Conservation (phyloP, 1,284 basidiomycete genomes). For the Leccinum glutinopallens region DNA sequence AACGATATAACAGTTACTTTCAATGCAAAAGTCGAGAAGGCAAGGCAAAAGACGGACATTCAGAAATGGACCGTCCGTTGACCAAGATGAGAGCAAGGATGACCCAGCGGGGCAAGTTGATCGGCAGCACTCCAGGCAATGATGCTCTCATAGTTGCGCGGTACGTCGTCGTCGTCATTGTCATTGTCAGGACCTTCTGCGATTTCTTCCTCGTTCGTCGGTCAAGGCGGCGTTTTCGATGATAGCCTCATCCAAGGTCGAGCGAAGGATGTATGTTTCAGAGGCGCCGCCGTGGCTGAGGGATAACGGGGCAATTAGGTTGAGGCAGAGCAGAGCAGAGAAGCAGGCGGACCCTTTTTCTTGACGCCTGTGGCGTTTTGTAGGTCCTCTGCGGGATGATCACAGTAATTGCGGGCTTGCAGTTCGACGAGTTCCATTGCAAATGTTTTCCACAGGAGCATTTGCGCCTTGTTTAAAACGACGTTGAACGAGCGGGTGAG, state of each 20-base stretch:
- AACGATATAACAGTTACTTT: constrained; percentile 12
- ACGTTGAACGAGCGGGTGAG: constrained; percentile 57
- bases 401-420: constrained; percentile 50
- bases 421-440: constrained; percentile 79
- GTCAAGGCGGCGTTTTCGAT: constrained; percentile 56
- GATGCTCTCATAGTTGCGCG: constrained; percentile 58
- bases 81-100: constrained; percentile 73
- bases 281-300: constrained; percentile 58
- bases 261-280: constrained; percentile 78
- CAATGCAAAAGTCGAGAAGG: constrained; percentile 12
- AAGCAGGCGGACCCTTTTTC: constrained; percentile 40
- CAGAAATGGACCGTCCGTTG: constrained; percentile 63
- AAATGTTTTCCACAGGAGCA: constrained; percentile 58
- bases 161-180: constrained; percentile 43
- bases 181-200: constrained; percentile 43
- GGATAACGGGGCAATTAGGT: constrained; percentile 1
- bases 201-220: constrained; percentile 51
- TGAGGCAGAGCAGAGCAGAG: background rate
- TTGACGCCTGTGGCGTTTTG: constrained; percentile 57
- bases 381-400: constrained; percentile 48
- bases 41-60: constrained; percentile 48
- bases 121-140: constrained; percentile 65
- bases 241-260: constrained; percentile 53
- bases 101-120: constrained; percentile 62
- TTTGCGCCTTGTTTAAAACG: constrained; percentile 58